Evolutionary conservation across 768 basidiomycete genomes (phyloP), one percentile per base, ranked within the genome.

Genomic region (Basidioascus undulatus): DNA sequence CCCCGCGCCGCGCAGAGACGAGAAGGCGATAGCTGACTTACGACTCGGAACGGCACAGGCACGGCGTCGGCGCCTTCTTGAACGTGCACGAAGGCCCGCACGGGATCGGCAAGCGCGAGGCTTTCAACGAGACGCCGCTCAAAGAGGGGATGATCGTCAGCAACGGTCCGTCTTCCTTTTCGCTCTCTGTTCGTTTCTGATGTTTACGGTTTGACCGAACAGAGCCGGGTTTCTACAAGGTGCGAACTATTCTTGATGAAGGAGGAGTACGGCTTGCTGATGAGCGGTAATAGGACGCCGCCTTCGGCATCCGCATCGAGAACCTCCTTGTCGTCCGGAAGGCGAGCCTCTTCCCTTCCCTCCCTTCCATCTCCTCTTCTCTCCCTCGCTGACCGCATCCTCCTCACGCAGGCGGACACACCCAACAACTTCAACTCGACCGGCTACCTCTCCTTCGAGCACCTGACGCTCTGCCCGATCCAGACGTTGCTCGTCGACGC

Each of bases 271-370:
- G n/a, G n/a, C n/a, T n/a, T n/a, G n/a, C n/a, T n/a, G n/a, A n/a
- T n/a, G n/a, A n/a, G n/a, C n/a, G n/a, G n/a, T n/a, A n/a, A n/a
- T n/a, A n/a, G 28, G 86, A 94, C 50, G 89, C 86, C 2, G 62
- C 66, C 34, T 96, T 75, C 51, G 89, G 87, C 2, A 83, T 96
- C 50, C 74, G 92, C 4, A 81, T 89, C 50, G 89, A 98, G 60
- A 84, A 71, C 56, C 67, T 94, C 32, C 71, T 86, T 18, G 62
- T 89, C 16, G 77, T 89, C 4, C 65, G 68, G 37, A 67, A 73
- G 33, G 74, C 59, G 9, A 56, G n/a, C n/a, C n/a, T n/a, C n/a
- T n/a, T n/a, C n/a, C n/a, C n/a, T n/a, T n/a, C n/a, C n/a, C n/a
- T n/a, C n/a, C n/a, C n/a, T n/a, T n/a, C n/a, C n/a, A n/a, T n/a